Conservation (phyloP, 768 basidiomycete genomes). For the Mycena filopes region DNA sequence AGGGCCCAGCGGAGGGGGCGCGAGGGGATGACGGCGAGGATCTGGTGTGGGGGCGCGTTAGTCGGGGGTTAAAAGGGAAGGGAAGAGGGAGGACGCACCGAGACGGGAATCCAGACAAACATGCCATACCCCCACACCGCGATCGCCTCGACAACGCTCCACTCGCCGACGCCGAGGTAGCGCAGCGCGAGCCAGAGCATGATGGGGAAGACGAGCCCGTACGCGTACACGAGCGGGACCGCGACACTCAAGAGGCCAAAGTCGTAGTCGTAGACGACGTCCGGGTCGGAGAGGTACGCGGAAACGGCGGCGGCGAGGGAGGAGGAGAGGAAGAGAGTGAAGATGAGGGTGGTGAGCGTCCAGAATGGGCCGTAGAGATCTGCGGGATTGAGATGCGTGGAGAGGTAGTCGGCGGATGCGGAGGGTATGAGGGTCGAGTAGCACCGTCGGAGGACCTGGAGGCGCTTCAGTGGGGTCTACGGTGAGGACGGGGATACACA, state of each 20-base stretch:
- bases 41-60: constrained; percentile 47
- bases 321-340: constrained; percentile 92
- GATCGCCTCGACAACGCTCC: constrained; percentile 87
- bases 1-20: constrained; percentile 86
- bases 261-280: constrained; percentile 76
- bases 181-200: constrained; percentile 86
- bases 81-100: constrained; percentile 60
- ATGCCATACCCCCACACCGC: constrained; percentile 85
- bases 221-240: constrained; percentile 85
- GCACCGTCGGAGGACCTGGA: constrained; percentile 80
- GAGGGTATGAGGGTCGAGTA: constrained; percentile 83
- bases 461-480: neutral
- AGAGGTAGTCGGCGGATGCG: constrained; percentile 62
- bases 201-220: constrained; percentile 85
- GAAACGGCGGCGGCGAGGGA: constrained; percentile 90
- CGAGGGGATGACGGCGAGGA: constrained; percentile 88
- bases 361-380: constrained; percentile 96
- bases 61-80: neutral
- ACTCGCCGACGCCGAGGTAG: constrained; percentile 90
- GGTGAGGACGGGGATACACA: constrained; percentile 39
- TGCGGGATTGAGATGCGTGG: constrained; percentile 71
- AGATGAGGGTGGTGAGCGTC: constrained; percentile 95
- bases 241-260: constrained; percentile 88
- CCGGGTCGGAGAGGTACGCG: constrained; percentile 79
- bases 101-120: constrained; percentile 90